These are phyloP conservation scores for Lizonia empirigonia DNA, from an alignment of 2,329 filamentous ascomycete species.

Conservation along the genomic window DNA sequence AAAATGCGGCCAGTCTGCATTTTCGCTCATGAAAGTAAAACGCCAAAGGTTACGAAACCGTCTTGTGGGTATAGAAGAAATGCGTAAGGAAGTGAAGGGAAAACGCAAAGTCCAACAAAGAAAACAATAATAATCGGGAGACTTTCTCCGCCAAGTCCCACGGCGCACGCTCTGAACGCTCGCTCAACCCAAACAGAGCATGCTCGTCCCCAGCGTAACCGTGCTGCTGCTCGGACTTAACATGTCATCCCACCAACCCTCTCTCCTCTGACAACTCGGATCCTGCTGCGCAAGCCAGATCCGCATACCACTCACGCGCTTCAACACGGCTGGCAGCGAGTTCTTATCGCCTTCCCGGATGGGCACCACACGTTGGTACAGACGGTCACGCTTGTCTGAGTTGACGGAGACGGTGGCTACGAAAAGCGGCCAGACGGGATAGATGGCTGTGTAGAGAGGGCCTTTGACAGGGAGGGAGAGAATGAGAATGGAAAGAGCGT, in stretches of 20 bases:
- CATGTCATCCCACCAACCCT: slow-evolving; percentile 47
- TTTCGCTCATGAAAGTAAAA: background rate
- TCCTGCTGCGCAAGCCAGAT: slow-evolving; percentile 42
- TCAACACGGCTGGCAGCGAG: slow-evolving; percentile 38
- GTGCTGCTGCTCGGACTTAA: slow-evolving; percentile 37
- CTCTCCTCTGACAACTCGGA: slow-evolving; percentile 21
- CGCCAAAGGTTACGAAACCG: background rate
- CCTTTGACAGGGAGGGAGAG: slow-evolving; percentile 41
- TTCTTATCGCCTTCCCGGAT: slow-evolving; percentile 43
- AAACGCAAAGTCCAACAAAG: background rate
- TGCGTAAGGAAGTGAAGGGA: background rate
- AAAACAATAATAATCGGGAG: background rate
- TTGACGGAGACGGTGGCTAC: slow-evolving; percentile 41
- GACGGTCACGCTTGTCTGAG: slow-evolving; percentile 37
- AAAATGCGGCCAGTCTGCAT: too few relatives aligned
- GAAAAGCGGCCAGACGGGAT: slow-evolving; percentile 43
- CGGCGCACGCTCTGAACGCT: background rate
- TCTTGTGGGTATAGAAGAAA: background rate
- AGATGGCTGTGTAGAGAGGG: slow-evolving; percentile 40
- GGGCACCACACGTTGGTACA: slow-evolving; percentile 40
- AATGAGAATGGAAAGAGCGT: slow-evolving; percentile 30
- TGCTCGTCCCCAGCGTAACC: slow-evolving; percentile 16
- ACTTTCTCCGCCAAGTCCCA: background rate
- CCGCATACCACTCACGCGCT: slow-evolving; percentile 37
- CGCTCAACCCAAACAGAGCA: slow-evolving; percentile 24